phyloP scores from a whole-genome alignment of 768 basidiomycete species.

The Kwoniella botswanensis region DNA sequence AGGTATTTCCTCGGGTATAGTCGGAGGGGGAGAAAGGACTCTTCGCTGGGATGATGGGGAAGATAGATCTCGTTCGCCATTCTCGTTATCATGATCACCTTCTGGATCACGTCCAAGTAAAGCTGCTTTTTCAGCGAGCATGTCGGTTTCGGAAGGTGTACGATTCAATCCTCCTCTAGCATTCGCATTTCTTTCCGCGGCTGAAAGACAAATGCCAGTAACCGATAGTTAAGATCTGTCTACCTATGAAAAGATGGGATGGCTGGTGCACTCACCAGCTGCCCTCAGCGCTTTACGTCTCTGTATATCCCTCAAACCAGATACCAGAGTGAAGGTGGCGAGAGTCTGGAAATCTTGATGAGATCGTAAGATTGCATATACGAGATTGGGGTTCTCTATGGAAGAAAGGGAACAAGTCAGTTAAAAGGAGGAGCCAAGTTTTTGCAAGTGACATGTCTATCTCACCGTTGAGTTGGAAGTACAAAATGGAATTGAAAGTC shows the following conservation, averaged over 20 bases:
- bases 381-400: constrained; percentile 83
- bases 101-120: constrained; percentile 36
- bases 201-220: no score
- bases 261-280: constrained; percentile 30
- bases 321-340: constrained; percentile 84
- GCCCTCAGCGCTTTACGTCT: constrained; percentile 68
- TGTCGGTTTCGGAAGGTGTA: constrained; percentile 48
- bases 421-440: not conserved
- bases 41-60: constrained; percentile 11
- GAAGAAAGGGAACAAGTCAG: not conserved
- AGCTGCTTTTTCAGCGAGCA: constrained; percentile 54
- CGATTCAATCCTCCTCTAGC: constrained; percentile 29
- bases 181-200: constrained; percentile 17
- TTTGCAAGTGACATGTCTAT: not conserved
- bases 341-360: constrained; percentile 87
- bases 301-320: constrained; percentile 83
- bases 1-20: not conserved
- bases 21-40: constrained; percentile 1
- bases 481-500: constrained; percentile 82
- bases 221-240: no score
- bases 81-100: constrained; percentile 16
- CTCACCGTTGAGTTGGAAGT: constrained; percentile 67
- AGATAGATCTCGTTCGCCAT: constrained; percentile 17
- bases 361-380: constrained; percentile 82
- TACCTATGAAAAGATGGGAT: not conserved